Evolutionary conservation across 192 early-diverging fungal species (phyloP), one percentile per base, ranked within the genome.

Genomic region (Funneliformis geosporum): DNA sequence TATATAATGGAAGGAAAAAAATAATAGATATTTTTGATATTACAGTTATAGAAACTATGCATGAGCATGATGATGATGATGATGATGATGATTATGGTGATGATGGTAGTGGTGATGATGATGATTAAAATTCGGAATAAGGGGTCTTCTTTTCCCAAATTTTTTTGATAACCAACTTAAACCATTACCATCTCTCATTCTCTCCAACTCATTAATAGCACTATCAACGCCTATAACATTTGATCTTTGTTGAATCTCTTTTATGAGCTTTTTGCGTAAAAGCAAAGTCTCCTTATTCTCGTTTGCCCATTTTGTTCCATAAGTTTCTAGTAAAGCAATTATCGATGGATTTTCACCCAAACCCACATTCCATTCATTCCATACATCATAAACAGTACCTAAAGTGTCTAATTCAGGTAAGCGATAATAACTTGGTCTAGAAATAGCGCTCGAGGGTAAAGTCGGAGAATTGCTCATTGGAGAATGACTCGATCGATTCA

Each of bases 351-450:
- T 65, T 43, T 61, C 75, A 65, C 64, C 25, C 18, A 76, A 25
- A 46, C 75, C 75, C 14, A 33, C 39, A 43, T 65, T 61, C 75
- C 75, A 76, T 46, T 76, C 75, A 66, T 76, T 76, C 75, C 75
- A 76, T 5, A 76, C 75, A 76, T 76, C 75, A 44, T 62, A 44
- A 27, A 76, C 75, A 18, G 61, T 65, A 42, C 27, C 25, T 9
- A 76, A 38, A 4, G 75, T 46, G 21, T 61, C 75, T 46, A 76
- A 46, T 43, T 76, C 75, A 9, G 75, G 75, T 43, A 76, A 40
- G 42, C 7, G 18, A 76, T 76, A 23, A 46, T 76, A 76, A 33
- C 38, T 25, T 1, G 73, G 73, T 12, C 23, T 46, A 39, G 28
- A 18, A 38, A 21, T 23, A 10, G 38, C 7, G 25, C 5, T 61